phyloP scores from a whole-genome alignment of 139 green algal genomes.

The Marvania coccoides region DNA sequence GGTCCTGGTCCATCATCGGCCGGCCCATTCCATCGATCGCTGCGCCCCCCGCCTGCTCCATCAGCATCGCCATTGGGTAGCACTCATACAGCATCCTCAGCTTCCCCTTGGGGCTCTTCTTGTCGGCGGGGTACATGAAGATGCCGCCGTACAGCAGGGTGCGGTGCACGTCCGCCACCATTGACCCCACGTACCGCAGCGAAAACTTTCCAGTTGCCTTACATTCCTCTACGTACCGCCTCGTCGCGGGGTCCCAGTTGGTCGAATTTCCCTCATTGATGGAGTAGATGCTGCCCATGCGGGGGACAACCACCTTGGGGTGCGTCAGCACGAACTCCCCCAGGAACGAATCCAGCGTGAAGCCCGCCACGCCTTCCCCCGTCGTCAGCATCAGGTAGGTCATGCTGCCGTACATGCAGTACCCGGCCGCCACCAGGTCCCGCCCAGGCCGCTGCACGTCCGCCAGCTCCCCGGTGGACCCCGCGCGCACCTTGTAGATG shows the following conservation, averaged over 20 bases:
- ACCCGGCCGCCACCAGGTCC: conserved; percentile 54
- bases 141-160: conserved; percentile 70
- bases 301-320: conserved; percentile 33
- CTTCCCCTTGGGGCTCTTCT: conserved; percentile 59
- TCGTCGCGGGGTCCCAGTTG: conserved; percentile 44
- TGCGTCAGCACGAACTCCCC: conserved; percentile 57
- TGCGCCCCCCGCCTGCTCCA: conserved; percentile 48
- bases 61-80: conserved; percentile 56
- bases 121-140: conserved; percentile 69
- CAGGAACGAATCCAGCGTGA: conserved; percentile 55
- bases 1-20: conserved; percentile 42
- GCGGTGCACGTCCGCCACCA: conserved; percentile 72
- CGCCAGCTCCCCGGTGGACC: conserved; percentile 8
- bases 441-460: conserved; percentile 36
- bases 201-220: conserved; percentile 45
- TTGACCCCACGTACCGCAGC: conserved; percentile 63
- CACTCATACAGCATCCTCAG: conserved; percentile 70
- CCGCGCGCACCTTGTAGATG: conserved; percentile 38
- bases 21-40: conserved; percentile 27
- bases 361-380: conserved; percentile 37
- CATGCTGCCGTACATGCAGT: conserved; percentile 64
- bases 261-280: conserved; percentile 60
- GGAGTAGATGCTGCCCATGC: conserved; percentile 49
- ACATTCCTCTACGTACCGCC: conserved; percentile 47
- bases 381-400: conserved; percentile 52